Evolutionary conservation across 768 basidiomycete species (phyloP).

Genomic region (Amylocystis lapponica): DNA sequence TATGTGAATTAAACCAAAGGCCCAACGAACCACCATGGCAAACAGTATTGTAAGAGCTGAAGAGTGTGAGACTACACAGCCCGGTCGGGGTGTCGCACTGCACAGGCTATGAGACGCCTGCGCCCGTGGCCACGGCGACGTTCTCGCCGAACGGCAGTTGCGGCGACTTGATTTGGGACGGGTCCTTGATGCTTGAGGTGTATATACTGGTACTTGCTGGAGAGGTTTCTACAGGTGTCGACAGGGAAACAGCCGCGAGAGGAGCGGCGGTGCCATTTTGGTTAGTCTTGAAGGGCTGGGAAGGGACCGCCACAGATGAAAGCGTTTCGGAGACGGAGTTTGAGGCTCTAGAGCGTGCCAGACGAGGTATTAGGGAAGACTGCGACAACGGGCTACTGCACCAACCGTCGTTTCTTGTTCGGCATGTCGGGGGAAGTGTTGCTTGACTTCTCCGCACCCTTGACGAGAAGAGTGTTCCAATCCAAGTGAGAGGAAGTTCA

Average conservation of each 20-base stretch:
- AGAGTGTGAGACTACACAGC: not conserved
- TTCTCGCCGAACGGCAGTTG: constrained; percentile 60
- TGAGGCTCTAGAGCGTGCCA: constrained; percentile 12
- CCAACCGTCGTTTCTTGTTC: constrained; percentile 72
- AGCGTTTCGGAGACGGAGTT: constrained; percentile 12
- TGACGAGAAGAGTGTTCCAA: constrained; percentile 26
- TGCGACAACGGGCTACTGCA: constrained; percentile 6
- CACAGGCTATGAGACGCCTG: constrained; percentile 20
- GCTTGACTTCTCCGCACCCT: constrained; percentile 58
- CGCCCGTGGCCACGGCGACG: constrained; percentile 46
- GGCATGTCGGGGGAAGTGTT: constrained; percentile 64
- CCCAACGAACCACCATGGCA: constrained; percentile 2
- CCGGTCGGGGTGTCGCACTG: not conserved
- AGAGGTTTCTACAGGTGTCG: constrained; percentile 25
- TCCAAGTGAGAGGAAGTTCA: no score
- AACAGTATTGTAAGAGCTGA: not conserved
- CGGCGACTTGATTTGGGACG: constrained; percentile 49
- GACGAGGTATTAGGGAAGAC: constrained; percentile 4
- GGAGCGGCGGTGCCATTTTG: constrained; percentile 12
- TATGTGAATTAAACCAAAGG: constrained; percentile 1
- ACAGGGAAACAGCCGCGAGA: constrained; percentile 33
- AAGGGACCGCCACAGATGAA: not conserved
- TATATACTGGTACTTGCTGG: constrained; percentile 34
- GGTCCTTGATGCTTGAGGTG: constrained; percentile 32
- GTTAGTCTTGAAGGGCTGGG: constrained; percentile 7